Evolutionary conservation across 306 rosid species (phyloP).

Genomic region (Medicago lupulina): DNA sequence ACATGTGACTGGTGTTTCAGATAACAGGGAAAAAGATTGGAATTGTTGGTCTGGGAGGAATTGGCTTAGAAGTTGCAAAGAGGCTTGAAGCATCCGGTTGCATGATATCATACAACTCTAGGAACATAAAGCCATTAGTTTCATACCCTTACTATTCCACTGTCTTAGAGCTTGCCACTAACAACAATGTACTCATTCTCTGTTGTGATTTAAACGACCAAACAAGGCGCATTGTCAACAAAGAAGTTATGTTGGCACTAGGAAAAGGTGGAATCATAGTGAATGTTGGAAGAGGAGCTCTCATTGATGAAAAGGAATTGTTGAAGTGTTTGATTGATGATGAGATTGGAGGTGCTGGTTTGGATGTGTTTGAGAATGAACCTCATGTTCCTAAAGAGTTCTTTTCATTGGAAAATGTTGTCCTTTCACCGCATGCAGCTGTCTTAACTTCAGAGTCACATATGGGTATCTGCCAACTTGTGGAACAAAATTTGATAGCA

Average conservation of each 20-base stretch:
- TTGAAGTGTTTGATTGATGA: constrained; percentile 26
- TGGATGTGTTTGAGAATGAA: constrained; percentile 72
- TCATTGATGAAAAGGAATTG: constrained; percentile 52
- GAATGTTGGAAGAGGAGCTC: constrained; percentile 56
- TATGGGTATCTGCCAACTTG: not conserved
- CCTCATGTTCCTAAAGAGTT: constrained; percentile 54
- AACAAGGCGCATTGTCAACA: constrained; percentile 53
- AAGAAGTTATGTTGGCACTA: constrained; percentile 51
- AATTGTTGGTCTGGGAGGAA: constrained; percentile 61
- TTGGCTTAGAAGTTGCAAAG: constrained; percentile 60
- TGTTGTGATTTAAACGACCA: constrained; percentile 56
- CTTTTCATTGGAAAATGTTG: constrained; percentile 53
- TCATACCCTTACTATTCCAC: constrained; percentile 48
- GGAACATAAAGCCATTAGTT: constrained; percentile 45
- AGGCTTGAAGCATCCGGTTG: constrained; percentile 58
- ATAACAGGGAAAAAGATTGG: constrained; percentile 54
- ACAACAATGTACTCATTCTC: constrained; percentile 46
- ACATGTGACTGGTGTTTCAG: constrained; percentile 38
- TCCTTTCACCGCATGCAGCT: constrained; percentile 55
- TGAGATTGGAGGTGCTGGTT: constrained; percentile 49
- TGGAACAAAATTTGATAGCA: constrained; percentile 54
- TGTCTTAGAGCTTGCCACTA: constrained; percentile 52
- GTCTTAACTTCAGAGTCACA: constrained; percentile 38
- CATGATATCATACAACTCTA: constrained; percentile 54
- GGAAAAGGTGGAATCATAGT: constrained; percentile 55